Base-by-base conservation (phyloP, 805 yeast species). In the Sugiyamaella qingdaonensis region DNA sequence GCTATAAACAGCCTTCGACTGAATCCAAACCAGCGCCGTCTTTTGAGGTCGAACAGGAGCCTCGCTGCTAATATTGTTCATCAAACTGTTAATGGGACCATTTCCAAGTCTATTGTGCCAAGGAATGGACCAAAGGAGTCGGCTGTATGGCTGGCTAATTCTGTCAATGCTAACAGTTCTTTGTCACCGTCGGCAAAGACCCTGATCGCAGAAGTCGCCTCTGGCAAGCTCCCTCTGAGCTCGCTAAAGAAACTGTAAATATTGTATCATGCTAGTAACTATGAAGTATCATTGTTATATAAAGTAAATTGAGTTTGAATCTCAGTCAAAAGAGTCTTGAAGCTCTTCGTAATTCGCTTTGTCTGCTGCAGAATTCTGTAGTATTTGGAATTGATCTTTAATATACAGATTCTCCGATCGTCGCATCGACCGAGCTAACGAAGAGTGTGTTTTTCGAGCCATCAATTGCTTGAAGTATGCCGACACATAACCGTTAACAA, bases 401-500 rank as follows among this genome's bases (percentile, higher is more conserved):
- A 54, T 48, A 32, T 29, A 48, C 34, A 50, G 27, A 39, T 56
- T 56, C 33, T 59, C 61, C 2, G 62, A 46, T 32, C 65, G 48
- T 10, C 64, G 29, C 44, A 61, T 44, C 29, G 60, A 42, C 42
- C 56, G 49, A 33, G 37, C 31, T 43, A 61, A 14, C 18, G 35
- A 43, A 34, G 60, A 58, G 50, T 53, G 49, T 32, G 55, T 61
- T 51, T 58, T 60, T 31, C 56, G 58, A 21, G 46, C 53, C 16
- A 54, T 42, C 29, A 57, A 16, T 14, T 16, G 41, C 46, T 10
- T 59, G 48, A 39, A 61, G 44, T 10, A 56, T 49, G 11, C 45
- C 35, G 16, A 54, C 54, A 36, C 65, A 43, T 56, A 68, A 18
- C 60, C 64, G 21, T 56, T 57, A 27, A 68, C 51, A 24, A 59